Percentiles rank a stretch among this genome's conserved stretches.
Conservation (phyloP, 306 rosid species). For the Quercus aquifolioides region DNA sequence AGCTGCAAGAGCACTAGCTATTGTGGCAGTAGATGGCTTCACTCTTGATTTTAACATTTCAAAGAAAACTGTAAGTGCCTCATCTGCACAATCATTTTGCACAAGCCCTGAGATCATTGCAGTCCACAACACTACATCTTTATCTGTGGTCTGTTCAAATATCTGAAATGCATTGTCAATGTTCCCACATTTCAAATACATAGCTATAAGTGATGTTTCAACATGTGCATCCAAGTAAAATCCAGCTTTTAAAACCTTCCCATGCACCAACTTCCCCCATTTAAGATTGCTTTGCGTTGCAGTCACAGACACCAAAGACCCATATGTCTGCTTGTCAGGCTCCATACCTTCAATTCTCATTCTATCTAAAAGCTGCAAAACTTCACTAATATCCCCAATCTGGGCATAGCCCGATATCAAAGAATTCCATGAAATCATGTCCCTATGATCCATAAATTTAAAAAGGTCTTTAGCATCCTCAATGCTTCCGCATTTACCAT, state of each 20-base stretch:
- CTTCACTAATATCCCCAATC: conserved; percentile 42
- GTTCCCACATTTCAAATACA: conserved; percentile 55
- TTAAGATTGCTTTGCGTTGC: conserved; percentile 41
- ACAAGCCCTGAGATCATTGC: conserved; percentile 83
- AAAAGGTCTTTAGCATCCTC: conserved; percentile 56
- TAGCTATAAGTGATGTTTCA: conserved; percentile 53
- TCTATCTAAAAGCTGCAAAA: conserved; percentile 32
- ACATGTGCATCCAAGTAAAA: conserved; percentile 48
- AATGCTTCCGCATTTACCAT: conserved; percentile 58
- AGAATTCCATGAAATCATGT: conserved; percentile 68
- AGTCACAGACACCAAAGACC: conserved; percentile 43
- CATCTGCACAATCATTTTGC: conserved; percentile 52
- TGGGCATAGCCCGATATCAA: conserved; percentile 52
- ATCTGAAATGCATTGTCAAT: conserved; percentile 48
- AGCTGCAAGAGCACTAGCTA: conserved; percentile 67
- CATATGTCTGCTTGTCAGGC: conserved; percentile 56
- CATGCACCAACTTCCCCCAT: conserved; percentile 61
- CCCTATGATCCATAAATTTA: conserved; percentile 48
- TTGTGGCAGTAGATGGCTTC: conserved; percentile 58
- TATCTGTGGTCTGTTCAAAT: conserved; percentile 37
- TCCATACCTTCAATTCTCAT: conserved; percentile 43
- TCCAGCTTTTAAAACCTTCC: conserved; percentile 58
- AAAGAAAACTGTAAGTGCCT: conserved; percentile 44
- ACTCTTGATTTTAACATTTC: conserved; percentile 48
- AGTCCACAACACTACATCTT: conserved; percentile 72